phyloP scores from a whole-genome alignment of 257 asterid genomes.

The Solanum paucissectum region DNA sequence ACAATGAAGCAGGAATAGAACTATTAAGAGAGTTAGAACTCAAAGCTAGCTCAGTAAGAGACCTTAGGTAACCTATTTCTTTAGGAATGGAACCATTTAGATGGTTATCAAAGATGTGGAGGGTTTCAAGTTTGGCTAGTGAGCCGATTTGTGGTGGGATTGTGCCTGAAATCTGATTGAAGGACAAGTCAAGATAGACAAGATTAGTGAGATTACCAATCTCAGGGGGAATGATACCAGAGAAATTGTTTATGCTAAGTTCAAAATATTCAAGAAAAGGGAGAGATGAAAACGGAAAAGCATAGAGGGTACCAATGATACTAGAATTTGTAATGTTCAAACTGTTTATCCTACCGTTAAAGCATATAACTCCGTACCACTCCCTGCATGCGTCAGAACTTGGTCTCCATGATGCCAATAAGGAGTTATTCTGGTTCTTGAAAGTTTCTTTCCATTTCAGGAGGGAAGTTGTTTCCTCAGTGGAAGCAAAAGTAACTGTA shows the following conservation, averaged over 20 bases:
- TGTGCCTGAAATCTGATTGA: not conserved
- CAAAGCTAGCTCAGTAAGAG: not conserved
- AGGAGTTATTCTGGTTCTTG: not conserved
- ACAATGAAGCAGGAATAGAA: too few species aligned
- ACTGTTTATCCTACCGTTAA: not conserved
- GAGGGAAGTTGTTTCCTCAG: not conserved
- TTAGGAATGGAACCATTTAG: not conserved
- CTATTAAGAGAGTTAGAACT: not conserved
- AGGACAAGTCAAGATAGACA: not conserved
- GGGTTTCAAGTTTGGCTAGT: not conserved
- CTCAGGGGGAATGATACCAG: not conserved
- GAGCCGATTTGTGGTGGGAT: not conserved
- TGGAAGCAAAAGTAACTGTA: not conserved
- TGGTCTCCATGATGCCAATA: not conserved
- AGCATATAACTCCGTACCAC: not conserved
- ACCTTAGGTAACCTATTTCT: not conserved
- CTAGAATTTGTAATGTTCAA: not conserved
- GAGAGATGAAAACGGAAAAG: not conserved
- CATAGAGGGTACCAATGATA: not conserved
- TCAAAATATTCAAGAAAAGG: not conserved
- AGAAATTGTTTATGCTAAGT: not conserved
- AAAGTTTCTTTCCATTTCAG: not conserved
- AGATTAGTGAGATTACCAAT: not conserved
- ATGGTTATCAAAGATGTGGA: not conserved
- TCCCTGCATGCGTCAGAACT: not conserved